phyloP scores from a whole-genome alignment of 176 grass and related monocot genomes.

The Calamus simplicifolius region DNA sequence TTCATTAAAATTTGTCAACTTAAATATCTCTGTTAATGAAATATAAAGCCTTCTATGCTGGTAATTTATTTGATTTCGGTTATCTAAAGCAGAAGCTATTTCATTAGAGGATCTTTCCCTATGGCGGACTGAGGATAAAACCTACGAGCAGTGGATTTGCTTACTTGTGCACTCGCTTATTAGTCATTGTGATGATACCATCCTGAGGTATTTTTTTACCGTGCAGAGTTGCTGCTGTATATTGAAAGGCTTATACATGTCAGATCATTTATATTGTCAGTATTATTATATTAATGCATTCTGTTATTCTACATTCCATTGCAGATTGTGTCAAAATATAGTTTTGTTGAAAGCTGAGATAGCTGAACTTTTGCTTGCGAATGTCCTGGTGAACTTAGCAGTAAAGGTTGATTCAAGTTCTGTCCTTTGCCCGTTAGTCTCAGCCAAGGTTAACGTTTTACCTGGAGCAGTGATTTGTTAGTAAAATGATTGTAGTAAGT shows the following conservation, averaged over 20 bases:
- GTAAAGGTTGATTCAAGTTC: slow-evolving; percentile 43
- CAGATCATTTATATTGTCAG: too few relatives aligned
- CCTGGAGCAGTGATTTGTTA: too few relatives aligned
- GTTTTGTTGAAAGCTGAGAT: slow-evolving; percentile 65
- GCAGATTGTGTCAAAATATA: slow-evolving; percentile 82
- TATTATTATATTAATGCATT: too few relatives aligned
- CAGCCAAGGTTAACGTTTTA: slow-evolving; percentile 39
- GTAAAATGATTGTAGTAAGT: too few relatives aligned
- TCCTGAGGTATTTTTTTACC: slow-evolving; percentile 58
- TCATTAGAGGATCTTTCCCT: slow-evolving; percentile 60
- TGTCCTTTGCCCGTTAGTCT: slow-evolving; percentile 56
- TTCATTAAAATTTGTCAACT: too few relatives aligned
- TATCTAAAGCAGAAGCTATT: slow-evolving; percentile 27
- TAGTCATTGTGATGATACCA: slow-evolving; percentile 68
- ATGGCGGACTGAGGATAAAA: slow-evolving; percentile 59
- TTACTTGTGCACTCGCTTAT: slow-evolving; percentile 77
- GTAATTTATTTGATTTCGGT: neutral
- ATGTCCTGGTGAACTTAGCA: slow-evolving; percentile 63
- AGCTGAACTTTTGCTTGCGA: slow-evolving; percentile 80
- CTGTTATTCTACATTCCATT: neutral
- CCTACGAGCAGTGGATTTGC: slow-evolving; percentile 71
- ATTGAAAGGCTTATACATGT: too few relatives aligned
- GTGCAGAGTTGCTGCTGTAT: too few relatives aligned
- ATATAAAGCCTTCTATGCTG: too few relatives aligned
- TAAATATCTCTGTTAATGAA: too few relatives aligned